Conservation (phyloP, 2,329 filamentous ascomycete genomes). For the Fusarium hainanense region DNA sequence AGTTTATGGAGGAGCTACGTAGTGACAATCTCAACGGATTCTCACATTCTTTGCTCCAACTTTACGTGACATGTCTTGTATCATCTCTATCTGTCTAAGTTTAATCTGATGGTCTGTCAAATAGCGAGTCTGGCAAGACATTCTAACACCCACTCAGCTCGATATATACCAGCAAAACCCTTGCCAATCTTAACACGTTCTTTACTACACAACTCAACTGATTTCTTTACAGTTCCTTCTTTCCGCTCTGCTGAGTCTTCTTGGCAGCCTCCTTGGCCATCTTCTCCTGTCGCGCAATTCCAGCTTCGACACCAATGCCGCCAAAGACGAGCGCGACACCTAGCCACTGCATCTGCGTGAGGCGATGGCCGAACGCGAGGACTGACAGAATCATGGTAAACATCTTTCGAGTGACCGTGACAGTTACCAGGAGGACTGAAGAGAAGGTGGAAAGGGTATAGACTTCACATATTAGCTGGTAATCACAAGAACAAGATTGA, state of each 20-base stretch:
- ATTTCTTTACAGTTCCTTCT: slow-evolving; percentile 48
- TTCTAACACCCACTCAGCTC: not conserved
- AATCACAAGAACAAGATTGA: not conserved
- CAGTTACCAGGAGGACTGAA: slow-evolving; percentile 90
- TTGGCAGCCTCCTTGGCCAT: slow-evolving; percentile 78
- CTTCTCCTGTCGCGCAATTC: slow-evolving; percentile 86
- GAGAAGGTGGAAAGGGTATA: slow-evolving; percentile 94
- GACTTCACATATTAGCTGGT: slow-evolving; percentile 61
- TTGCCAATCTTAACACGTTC: not conserved
- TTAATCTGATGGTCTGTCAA: not conserved
- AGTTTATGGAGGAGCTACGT: slow-evolving; percentile 10
- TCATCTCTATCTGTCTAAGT: not conserved
- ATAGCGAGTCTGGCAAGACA: not conserved
- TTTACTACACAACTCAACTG: not conserved
- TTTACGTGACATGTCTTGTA: not conserved
- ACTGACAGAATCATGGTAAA: slow-evolving; percentile 98
- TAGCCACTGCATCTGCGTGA: slow-evolving; percentile 91
- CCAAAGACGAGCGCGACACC: slow-evolving; percentile 94
- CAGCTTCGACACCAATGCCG: slow-evolving; percentile 90
- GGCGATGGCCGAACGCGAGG: slow-evolving; percentile 89
- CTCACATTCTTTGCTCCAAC: not conserved
- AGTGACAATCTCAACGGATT: slow-evolving; percentile 33
- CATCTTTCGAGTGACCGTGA: slow-evolving; percentile 99
- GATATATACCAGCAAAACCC: not conserved
- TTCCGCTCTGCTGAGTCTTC: slow-evolving; percentile 47